Evolutionary conservation across 768 basidiomycete species (phyloP).

Genomic region (Lactarius vividus): DNA sequence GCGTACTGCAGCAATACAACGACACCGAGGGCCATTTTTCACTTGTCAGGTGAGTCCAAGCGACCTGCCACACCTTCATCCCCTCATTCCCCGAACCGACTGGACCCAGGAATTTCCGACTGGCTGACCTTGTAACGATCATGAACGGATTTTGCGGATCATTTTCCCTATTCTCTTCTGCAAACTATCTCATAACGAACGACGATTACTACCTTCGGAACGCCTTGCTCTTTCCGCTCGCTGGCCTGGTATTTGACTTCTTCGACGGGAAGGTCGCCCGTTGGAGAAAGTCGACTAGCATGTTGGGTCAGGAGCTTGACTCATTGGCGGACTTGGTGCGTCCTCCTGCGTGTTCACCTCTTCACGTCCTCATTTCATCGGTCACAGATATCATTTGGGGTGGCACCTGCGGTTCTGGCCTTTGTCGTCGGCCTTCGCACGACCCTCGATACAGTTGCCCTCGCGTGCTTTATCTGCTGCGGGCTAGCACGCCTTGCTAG

Average conservation of each 20-base stretch:
- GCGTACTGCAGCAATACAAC: slow-evolving; percentile 74
- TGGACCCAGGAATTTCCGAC: slow-evolving; percentile 81
- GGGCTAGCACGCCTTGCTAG: slow-evolving; percentile 95
- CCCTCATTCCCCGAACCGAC: slow-evolving; percentile 3
- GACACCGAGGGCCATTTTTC: slow-evolving; percentile 96
- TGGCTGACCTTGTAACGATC: slow-evolving; percentile 97
- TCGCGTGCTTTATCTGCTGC: slow-evolving; percentile 91
- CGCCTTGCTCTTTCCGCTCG: slow-evolving; percentile 85
- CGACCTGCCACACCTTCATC: slow-evolving; percentile 10
- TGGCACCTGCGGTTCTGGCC: slow-evolving; percentile 90
- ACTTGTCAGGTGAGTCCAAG: slow-evolving; percentile 72
- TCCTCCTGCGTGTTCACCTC: slow-evolving; percentile 22
- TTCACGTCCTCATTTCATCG: background rate
- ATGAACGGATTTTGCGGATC: slow-evolving; percentile 99
- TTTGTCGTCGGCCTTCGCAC: slow-evolving; percentile 91
- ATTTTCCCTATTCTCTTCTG: slow-evolving; percentile 91
- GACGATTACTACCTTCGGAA: slow-evolving; percentile 80
- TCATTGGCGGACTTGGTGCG: slow-evolving; percentile 92
- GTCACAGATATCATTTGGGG: slow-evolving; percentile 90
- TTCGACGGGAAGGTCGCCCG: slow-evolving; percentile 97
- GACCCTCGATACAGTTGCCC: slow-evolving; percentile 81
- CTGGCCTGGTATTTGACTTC: slow-evolving; percentile 97
- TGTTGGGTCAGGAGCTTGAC: slow-evolving; percentile 97
- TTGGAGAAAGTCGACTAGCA: slow-evolving; percentile 92
- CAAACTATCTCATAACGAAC: slow-evolving; percentile 78